Evolutionary conservation across 495 filamentous ascomycete species (phyloP).

Genomic region (Daldinia loculata): DNA sequence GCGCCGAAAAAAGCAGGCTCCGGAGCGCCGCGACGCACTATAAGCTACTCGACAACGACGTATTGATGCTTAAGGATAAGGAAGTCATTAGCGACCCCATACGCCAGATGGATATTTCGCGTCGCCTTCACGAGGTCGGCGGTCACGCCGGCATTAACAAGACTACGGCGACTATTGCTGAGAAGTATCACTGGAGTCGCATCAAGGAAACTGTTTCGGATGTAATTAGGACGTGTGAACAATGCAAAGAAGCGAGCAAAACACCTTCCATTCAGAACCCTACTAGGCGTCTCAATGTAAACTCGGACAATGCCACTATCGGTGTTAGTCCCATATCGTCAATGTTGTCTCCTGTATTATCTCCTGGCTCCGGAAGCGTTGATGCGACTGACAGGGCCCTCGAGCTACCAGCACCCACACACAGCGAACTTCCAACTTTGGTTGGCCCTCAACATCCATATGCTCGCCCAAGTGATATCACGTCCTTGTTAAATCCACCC

Average conservation of each 20-base stretch:
- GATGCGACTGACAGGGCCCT: slow-evolving; percentile 39
- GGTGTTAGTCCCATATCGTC: slow-evolving; percentile 24
- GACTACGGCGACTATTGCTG: slow-evolving; percentile 91
- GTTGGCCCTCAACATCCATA: slow-evolving; percentile 46
- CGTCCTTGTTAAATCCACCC: slow-evolving; percentile 43
- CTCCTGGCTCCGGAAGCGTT: slow-evolving; percentile 31
- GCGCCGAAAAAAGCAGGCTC: slow-evolving; percentile 93
- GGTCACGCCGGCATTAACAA: slow-evolving; percentile 98
- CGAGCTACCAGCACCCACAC: slow-evolving; percentile 39
- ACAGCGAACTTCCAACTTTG: slow-evolving; percentile 35
- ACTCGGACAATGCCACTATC: slow-evolving; percentile 9
- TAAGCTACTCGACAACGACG: slow-evolving; percentile 80
- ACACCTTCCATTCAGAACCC: slow-evolving; percentile 42
- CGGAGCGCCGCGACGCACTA: slow-evolving; percentile 96
- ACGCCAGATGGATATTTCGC: slow-evolving; percentile 89
- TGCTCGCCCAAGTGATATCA: slow-evolving; percentile 50
- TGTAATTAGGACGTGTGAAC: slow-evolving; percentile 89
- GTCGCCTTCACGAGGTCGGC: slow-evolving; percentile 70
- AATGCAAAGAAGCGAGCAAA: slow-evolving; percentile 87
- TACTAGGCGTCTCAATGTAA: slow-evolving; percentile 36
- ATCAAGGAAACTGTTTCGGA: slow-evolving; percentile 97
- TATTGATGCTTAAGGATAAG: slow-evolving; percentile 96
- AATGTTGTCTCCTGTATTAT: slow-evolving; percentile 28
- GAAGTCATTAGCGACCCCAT: slow-evolving; percentile 94
- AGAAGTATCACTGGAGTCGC: slow-evolving; percentile 96